These are phyloP conservation scores for Chalciporus chontae DNA, from an alignment of 768 basidiomycete species.

Conservation along the genomic window DNA sequence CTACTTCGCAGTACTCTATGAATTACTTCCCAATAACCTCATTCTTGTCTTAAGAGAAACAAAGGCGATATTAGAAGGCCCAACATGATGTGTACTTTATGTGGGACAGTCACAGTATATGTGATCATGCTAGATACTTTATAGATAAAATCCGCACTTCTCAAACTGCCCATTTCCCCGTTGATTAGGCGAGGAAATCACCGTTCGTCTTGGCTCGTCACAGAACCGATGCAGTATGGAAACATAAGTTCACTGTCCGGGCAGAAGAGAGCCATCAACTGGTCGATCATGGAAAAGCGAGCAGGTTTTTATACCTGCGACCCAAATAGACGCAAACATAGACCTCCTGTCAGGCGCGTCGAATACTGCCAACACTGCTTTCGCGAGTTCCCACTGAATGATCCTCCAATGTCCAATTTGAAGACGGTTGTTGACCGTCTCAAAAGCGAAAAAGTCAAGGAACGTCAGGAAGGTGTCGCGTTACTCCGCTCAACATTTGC, in stretches of 20 bases:
- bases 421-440: slow-evolving; percentile 49
- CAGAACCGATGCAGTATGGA: slow-evolving; percentile 78
- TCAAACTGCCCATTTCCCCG: slow-evolving; percentile 49
- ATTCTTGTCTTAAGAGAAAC: background rate
- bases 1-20: too few relatives aligned
- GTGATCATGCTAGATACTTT: slow-evolving; percentile 34
- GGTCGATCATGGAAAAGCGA: background rate
- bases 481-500: slow-evolving; percentile 51
- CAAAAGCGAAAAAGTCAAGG: slow-evolving; percentile 62
- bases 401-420: slow-evolving; percentile 38
- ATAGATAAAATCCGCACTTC: slow-evolving; percentile 34
- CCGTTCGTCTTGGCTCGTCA: slow-evolving; percentile 62
- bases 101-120: slow-evolving; percentile 37
- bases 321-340: slow-evolving; percentile 31
- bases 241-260: slow-evolving; percentile 58
- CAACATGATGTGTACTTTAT: slow-evolving; percentile 3
- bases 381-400: background rate
- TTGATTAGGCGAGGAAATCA: slow-evolving; percentile 52
- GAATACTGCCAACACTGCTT: background rate
- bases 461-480: slow-evolving; percentile 61
- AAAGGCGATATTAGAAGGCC: background rate
- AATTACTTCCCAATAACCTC: too few relatives aligned
- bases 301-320: slow-evolving; percentile 21
- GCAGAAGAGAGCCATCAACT: slow-evolving; percentile 64
- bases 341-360: slow-evolving; percentile 15